Evolutionary conservation across 2,329 filamentous ascomycete genomes (phyloP).

Genomic region (Aspergillus thermomutatus): DNA sequence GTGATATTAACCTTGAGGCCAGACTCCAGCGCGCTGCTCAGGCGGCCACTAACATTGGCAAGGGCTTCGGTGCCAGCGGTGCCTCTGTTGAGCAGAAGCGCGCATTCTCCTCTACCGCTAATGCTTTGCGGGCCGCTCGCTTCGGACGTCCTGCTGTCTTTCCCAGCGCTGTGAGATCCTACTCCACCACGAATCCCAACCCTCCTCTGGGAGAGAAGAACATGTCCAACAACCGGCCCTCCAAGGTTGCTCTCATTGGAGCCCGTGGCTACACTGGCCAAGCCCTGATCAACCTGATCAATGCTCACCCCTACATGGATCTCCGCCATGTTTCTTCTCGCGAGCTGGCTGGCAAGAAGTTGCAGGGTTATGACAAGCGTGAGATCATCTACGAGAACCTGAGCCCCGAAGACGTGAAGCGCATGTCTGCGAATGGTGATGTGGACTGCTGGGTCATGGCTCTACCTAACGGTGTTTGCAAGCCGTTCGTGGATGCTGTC

Average conservation of each 20-base stretch:
- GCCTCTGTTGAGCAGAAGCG: constrained; percentile 59
- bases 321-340: constrained; percentile 89
- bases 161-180: constrained; percentile 36
- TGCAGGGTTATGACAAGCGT: constrained; percentile 86
- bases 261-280: constrained; percentile 93
- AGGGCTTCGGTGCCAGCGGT: constrained; percentile 43
- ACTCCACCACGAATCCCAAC: constrained; percentile 67
- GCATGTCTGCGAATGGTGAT: constrained; percentile 77
- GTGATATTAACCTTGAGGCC: constrained; percentile 84
- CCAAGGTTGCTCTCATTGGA: constrained; percentile 82
- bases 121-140: constrained; percentile 37
- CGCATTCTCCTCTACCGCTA: constrained; percentile 61
- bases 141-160: constrained; percentile 26
- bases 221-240: constrained; percentile 72
- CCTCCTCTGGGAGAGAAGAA: constrained; percentile 87
- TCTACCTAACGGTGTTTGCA: constrained; percentile 90
- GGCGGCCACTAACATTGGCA: constrained; percentile 59
- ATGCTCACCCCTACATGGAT: constrained; percentile 85
- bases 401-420: constrained; percentile 76
- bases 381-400: constrained; percentile 92
- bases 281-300: constrained; percentile 81
- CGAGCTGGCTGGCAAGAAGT: constrained; percentile 80
- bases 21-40: constrained; percentile 75
- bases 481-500: constrained; percentile 88
- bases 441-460: constrained; percentile 98